Percentiles rank a stretch among this genome's conserved stretches.
phyloP scores from a whole-genome alignment of 805 yeast species.

The Nakazawaea wickerhamii region DNA sequence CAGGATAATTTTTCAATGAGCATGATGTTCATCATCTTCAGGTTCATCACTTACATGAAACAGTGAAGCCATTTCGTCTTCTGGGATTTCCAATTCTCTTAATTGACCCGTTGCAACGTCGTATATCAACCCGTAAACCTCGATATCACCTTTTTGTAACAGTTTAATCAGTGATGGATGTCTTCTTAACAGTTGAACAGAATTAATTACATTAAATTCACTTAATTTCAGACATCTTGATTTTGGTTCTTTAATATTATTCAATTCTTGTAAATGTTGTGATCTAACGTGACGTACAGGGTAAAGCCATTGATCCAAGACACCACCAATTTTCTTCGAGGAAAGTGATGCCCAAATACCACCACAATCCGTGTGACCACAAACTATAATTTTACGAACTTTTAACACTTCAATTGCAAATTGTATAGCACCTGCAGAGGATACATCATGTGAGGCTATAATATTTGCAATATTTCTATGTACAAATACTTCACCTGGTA shows the following conservation, averaged over 20 bases:
- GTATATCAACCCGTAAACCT: slow-evolving; percentile 79
- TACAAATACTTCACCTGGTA: slow-evolving; percentile 89
- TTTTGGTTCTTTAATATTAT: slow-evolving; percentile 42
- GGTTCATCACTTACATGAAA: slow-evolving; percentile 16
- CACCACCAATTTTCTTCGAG: slow-evolving; percentile 58
- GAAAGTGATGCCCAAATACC: slow-evolving; percentile 80
- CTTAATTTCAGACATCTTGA: slow-evolving; percentile 57
- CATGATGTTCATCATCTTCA: slow-evolving; percentile 13
- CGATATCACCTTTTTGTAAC: slow-evolving; percentile 52
- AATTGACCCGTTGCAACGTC: slow-evolving; percentile 75
- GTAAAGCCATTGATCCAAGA: slow-evolving; percentile 67
- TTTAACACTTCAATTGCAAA: slow-evolving; percentile 82
- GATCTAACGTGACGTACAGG: slow-evolving; percentile 67
- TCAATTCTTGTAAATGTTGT: slow-evolving; percentile 45
- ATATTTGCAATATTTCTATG: slow-evolving; percentile 86
- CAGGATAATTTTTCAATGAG: neutral
- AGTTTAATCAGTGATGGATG: slow-evolving; percentile 70
- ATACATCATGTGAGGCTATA: slow-evolving; percentile 63
- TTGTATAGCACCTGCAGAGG: slow-evolving; percentile 75
- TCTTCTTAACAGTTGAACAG: slow-evolving; percentile 59
- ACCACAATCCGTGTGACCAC: slow-evolving; percentile 96
- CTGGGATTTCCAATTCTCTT: slow-evolving; percentile 25
- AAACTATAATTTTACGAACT: slow-evolving; percentile 74
- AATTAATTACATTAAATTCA: slow-evolving; percentile 70
- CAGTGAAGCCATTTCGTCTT: slow-evolving; percentile 16